A percentile compares a stretch with the other conserved stretches of the same genome.
These are phyloP conservation scores for Termitomyces sp. DNA, from an alignment of 768 basidiomycete species.

Conservation along the genomic window DNA sequence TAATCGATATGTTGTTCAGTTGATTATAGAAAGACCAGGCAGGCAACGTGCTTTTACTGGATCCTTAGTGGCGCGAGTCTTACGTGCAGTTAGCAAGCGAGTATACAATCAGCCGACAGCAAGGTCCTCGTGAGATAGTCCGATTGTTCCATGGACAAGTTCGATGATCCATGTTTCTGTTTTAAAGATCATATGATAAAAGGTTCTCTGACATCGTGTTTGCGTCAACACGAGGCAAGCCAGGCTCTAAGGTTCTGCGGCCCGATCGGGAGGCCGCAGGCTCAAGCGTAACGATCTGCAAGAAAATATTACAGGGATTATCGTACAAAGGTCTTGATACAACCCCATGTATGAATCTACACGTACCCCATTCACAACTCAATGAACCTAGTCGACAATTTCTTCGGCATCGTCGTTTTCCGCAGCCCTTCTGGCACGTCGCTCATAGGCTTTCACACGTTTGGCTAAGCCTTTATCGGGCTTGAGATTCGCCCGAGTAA, in stretches of 20 bases:
- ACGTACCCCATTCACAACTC: not conserved
- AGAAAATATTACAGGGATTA: not conserved
- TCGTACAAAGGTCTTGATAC: constrained; percentile 7
- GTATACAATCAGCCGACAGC: not conserved
- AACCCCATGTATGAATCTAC: constrained; percentile 4
- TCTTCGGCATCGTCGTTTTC: constrained; percentile 59
- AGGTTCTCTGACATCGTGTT: constrained; percentile 6
- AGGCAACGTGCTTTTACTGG: not conserved
- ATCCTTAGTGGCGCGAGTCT: not conserved
- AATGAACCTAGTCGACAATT: constrained; percentile 33
- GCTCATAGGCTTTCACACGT: constrained; percentile 52
- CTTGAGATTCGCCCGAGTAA: constrained; percentile 45
- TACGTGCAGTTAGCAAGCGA: constrained; percentile 1
- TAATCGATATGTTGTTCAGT: constrained; percentile 8
- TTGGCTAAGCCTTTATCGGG: constrained; percentile 55
- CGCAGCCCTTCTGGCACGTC: constrained; percentile 43
- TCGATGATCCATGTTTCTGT: constrained; percentile 6
- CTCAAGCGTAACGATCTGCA: not conserved
- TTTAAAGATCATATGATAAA: constrained; percentile 7
- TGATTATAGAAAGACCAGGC: not conserved
- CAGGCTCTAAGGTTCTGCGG: not conserved
- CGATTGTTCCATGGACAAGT: constrained; percentile 4
- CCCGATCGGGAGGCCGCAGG: not conserved
- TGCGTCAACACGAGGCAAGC: constrained; percentile 6
- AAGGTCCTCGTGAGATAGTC: not conserved